Evolutionary conservation across 257 asterid species (phyloP), one percentile per base, ranked within the genome.

Genomic region (Petunia secreta): DNA sequence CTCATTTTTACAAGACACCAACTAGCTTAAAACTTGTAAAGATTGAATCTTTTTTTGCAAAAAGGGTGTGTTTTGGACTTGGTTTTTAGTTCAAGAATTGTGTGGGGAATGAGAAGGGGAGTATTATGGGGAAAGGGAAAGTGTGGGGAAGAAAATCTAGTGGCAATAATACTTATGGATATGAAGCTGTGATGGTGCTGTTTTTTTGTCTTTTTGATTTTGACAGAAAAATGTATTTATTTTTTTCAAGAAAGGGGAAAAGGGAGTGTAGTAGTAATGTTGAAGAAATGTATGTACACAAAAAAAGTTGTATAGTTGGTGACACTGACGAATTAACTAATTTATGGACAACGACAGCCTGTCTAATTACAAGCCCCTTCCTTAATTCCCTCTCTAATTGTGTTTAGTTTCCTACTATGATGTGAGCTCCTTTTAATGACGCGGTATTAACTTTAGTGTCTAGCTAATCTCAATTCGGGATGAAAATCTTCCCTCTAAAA

Each of bases 301-400:
- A 43, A 14, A n/a, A 71, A 16, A 9, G 2, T 10, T 34, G 62
- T 48, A 50, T 13, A 78, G 85, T 80, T 80, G 80, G 13, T 67
- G 89, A 83, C 65, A 69, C 79, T 58, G 86, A 85, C 48, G 74
- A 62, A 59, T 78, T 81, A 81, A 16, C 89, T 78, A 82, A 50
- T 25, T n/a, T 25, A 25, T 52, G 7, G 90, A 85, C 86, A 83
- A 54, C 34, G 87, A 86, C 89, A 75, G 77, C 11, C 85, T 88
- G 86, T 77, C 91, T 75, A 82, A 85, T 77, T 58, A 11, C 67
- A 14, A 60, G 75, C 86, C 5, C 16, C 39, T 40, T 10, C 46
- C 59, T n/a, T 52, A 46, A 40, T 58, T 48, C 43, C 25, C 16
- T 36, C 58, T 14, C n/a, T 44, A 46, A 25, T 69, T 3, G 10